These are phyloP conservation scores for Sanghuangporus weigelae DNA, from an alignment of 1,284 basidiomycete genomes.

Conservation along the genomic window DNA sequence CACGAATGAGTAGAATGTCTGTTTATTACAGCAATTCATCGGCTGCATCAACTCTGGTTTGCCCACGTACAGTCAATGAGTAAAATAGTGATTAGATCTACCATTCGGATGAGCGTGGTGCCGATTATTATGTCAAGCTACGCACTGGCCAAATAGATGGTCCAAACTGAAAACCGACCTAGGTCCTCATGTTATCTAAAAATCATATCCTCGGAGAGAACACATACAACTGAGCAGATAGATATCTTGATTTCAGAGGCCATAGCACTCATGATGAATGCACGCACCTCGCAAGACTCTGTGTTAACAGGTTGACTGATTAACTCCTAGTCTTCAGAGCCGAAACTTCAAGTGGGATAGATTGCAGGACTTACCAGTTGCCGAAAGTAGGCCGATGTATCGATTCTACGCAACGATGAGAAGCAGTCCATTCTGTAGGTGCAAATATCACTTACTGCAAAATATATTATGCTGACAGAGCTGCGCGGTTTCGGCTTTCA, in stretches of 20 bases:
- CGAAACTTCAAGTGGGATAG: neutral
- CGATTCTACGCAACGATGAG: neutral
- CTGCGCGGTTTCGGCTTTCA: neutral
- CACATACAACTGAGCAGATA: too few relatives aligned
- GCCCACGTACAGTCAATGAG: neutral
- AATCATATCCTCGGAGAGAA: too few relatives aligned
- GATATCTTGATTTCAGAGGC: too few relatives aligned
- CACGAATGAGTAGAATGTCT: constrained; percentile 8
- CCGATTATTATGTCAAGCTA: neutral
- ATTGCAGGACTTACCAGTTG: too few relatives aligned
- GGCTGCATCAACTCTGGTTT: neutral
- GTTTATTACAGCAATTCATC: neutral
- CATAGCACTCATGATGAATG: too few relatives aligned
- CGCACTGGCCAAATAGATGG: neutral
- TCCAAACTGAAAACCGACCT: neutral
- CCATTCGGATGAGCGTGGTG: neutral
- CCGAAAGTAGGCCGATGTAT: neutral
- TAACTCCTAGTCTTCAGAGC: neutral
- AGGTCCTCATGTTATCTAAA: too few relatives aligned
- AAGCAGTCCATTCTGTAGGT: too few relatives aligned
- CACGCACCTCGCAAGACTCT: neutral
- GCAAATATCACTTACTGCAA: neutral
- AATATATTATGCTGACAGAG: neutral
- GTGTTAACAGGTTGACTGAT: neutral
- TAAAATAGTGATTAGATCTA: neutral